These are phyloP conservation scores for Candida krabiensis DNA, from an alignment of 805 yeast species.

Conservation along the genomic window DNA sequence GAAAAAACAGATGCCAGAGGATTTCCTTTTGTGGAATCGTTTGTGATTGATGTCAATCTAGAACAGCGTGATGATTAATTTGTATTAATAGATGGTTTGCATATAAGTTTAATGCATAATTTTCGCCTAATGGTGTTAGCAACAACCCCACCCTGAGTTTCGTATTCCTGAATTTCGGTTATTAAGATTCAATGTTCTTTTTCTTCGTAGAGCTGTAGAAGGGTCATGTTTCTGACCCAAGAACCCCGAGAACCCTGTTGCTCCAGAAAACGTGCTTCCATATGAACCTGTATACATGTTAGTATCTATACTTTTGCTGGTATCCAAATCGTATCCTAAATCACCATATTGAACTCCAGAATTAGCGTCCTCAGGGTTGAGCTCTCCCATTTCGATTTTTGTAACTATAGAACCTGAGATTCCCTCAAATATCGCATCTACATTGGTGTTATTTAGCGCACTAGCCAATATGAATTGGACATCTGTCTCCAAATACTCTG, in stretches of 20 bases:
- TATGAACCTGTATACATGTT: conserved; percentile 1
- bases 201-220: neutral
- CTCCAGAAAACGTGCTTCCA: conserved; percentile 2
- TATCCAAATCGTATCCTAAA: conserved; percentile 19
- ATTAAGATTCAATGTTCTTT: neutral
- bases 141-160: neutral
- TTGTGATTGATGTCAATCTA: conserved; percentile 46
- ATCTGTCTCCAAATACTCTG: conserved; percentile 25
- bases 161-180: neutral
- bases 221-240: neutral
- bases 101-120: neutral
- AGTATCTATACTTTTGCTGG: conserved; percentile 8
- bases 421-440: conserved; percentile 40
- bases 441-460: conserved; percentile 41
- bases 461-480: conserved; percentile 41
- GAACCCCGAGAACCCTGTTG: neutral
- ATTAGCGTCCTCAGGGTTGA: conserved; percentile 47
- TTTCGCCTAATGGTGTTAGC: neutral
- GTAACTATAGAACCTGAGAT: conserved; percentile 42
- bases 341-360: conserved; percentile 52
- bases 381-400: conserved; percentile 45
- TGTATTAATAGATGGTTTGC: neutral
- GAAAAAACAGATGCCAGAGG: conserved; percentile 76
- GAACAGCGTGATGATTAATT: conserved; percentile 8
- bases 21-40: conserved; percentile 52